These are phyloP conservation scores for Grigorovia yakushimaensis DNA, from an alignment of 805 yeast genomes.

Conservation along the genomic window DNA sequence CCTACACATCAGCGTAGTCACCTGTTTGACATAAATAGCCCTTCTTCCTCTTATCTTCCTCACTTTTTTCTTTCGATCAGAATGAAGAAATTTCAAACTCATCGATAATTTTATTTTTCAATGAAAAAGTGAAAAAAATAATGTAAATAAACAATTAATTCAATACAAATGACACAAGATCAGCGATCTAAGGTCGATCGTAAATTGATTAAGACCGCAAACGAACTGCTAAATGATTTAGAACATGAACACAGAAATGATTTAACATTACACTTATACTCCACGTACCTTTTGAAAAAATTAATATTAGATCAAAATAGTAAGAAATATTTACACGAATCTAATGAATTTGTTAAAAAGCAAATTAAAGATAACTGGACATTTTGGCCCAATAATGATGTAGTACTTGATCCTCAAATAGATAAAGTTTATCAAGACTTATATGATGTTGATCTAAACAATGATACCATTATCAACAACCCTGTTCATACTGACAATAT, in stretches of 20 bases:
- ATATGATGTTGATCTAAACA: neutral
- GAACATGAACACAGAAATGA: slow-evolving; percentile 47
- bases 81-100: neutral
- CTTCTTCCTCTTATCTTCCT: too few species aligned
- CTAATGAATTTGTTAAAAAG: slow-evolving; percentile 30
- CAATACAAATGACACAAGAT: neutral
- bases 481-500: neutral
- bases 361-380: slow-evolving; percentile 35
- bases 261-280: slow-evolving; percentile 55
- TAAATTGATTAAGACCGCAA: slow-evolving; percentile 13
- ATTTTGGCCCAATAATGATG: slow-evolving; percentile 46
- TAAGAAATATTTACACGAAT: slow-evolving; percentile 24
- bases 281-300: slow-evolving; percentile 35
- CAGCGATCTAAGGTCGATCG: slow-evolving; percentile 5
- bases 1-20: too few species aligned
- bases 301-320: slow-evolving; percentile 21
- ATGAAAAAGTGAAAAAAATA: neutral
- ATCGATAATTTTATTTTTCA: neutral
- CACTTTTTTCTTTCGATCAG: too few species aligned
- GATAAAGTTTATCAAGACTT: slow-evolving; percentile 18
- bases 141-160: neutral
- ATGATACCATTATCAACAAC: neutral
- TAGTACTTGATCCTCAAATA: slow-evolving; percentile 24
- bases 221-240: slow-evolving; percentile 30
- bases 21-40: too few species aligned